Percentiles rank a stretch among this genome's conserved stretches.
These are phyloP conservation scores for Hymenoscyphus infarciens DNA, from an alignment of 2,329 filamentous ascomycete genomes.

Conservation along the genomic window DNA sequence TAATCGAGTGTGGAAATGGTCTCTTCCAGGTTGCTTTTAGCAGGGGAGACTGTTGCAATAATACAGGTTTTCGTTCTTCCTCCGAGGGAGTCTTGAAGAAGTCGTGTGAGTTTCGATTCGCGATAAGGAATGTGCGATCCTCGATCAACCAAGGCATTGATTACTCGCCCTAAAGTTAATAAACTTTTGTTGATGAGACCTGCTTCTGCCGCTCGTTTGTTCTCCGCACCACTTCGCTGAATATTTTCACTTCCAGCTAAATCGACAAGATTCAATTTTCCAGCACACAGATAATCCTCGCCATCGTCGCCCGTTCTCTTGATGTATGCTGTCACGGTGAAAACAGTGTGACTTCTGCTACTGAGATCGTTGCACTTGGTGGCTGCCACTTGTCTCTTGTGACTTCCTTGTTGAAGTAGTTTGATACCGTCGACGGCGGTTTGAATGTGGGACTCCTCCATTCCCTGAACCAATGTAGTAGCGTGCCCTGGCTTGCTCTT, in stretches of 20 bases:
- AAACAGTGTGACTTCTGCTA: slow-evolving; percentile 94
- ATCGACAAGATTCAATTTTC: slow-evolving; percentile 95
- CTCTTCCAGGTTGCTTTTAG: slow-evolving; percentile 92
- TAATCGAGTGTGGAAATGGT: slow-evolving; percentile 98
- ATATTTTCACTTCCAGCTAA: slow-evolving; percentile 97
- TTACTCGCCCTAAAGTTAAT: slow-evolving; percentile 89
- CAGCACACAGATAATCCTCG: slow-evolving; percentile 84
- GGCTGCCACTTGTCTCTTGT: slow-evolving; percentile 95
- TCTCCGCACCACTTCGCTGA: slow-evolving; percentile 92
- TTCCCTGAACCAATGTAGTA: slow-evolving; percentile 87
- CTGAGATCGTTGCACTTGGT: slow-evolving; percentile 99
- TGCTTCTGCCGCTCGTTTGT: slow-evolving; percentile 93
- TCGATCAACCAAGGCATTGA: slow-evolving; percentile 92
- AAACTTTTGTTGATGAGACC: slow-evolving; percentile 98
- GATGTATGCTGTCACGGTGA: slow-evolving; percentile 89
- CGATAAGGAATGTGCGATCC: slow-evolving; percentile 84
- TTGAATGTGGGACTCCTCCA: slow-evolving; percentile 95
- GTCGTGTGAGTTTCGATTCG: slow-evolving; percentile 91
- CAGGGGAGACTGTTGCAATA: slow-evolving; percentile 92
- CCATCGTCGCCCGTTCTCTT: slow-evolving; percentile 78
- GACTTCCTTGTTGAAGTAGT: slow-evolving; percentile 81
- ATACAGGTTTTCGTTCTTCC: slow-evolving; percentile 98
- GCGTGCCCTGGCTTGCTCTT: slow-evolving; percentile 79
- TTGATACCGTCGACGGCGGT: slow-evolving; percentile 81
- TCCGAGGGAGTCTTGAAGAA: slow-evolving; percentile 94